Evolutionary conservation across 805 yeast genomes (phyloP).

Genomic region (Schwanniomyces pseudopolymorphus): DNA sequence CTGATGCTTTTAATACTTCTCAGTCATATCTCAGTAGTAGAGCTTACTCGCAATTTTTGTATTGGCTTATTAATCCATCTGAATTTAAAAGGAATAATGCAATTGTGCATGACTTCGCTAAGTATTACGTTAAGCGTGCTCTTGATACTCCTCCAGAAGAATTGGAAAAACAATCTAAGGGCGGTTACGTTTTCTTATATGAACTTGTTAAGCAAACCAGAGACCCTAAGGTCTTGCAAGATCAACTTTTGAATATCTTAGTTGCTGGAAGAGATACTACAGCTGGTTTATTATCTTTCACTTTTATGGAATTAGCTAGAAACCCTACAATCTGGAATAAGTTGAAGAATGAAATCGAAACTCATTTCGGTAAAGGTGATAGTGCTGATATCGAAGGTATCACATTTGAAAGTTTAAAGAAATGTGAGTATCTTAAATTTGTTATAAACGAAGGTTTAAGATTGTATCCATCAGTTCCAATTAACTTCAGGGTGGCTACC

Average conservation of each 20-base stretch:
- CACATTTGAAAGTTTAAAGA: conserved; percentile 33
- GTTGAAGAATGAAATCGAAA: conserved; percentile 26
- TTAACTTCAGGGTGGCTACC: conserved; percentile 30
- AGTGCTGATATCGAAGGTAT: conserved; percentile 21
- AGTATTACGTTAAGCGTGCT: conserved; percentile 30
- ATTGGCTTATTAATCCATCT: conserved; percentile 23
- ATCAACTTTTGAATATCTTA: conserved; percentile 38
- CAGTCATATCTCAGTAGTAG: conserved; percentile 33
- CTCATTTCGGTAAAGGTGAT: conserved; percentile 23
- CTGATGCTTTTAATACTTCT: conserved; percentile 34
- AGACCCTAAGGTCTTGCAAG: conserved; percentile 34
- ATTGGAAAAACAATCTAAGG: conserved; percentile 24
- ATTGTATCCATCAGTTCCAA: conserved; percentile 35
- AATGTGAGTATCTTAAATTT: conserved; percentile 30
- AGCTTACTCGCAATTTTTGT: conserved; percentile 29
- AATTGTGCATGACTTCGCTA: conserved; percentile 31
- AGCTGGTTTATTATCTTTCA: conserved; percentile 29
- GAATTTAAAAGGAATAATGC: conserved; percentile 33
- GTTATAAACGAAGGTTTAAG: conserved; percentile 31
- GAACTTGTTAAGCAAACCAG: conserved; percentile 39
- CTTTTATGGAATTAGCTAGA: conserved; percentile 30
- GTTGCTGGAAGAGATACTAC: conserved; percentile 40
- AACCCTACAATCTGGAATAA: conserved; percentile 28
- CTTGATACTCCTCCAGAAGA: conserved; percentile 26
- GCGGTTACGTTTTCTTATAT: conserved; percentile 36